These are phyloP conservation scores for Gracilariopsis chorda DNA, from an alignment of 23 red algal species.

Conservation along the genomic window DNA sequence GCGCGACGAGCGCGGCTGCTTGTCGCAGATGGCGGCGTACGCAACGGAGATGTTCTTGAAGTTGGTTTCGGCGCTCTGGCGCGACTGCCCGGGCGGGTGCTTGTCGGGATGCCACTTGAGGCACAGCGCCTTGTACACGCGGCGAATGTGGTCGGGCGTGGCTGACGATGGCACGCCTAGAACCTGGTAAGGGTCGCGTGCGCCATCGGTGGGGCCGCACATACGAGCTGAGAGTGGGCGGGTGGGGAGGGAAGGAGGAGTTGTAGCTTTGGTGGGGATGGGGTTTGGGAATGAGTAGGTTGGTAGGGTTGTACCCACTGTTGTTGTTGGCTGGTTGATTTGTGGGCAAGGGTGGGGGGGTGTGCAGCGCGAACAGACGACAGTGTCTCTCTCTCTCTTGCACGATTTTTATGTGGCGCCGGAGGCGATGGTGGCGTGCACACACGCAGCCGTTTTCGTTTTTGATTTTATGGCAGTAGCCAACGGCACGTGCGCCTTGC, in stretches of 20 bases:
- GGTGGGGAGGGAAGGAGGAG: background rate
- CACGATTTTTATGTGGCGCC: too few relatives aligned
- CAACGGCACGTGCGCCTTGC: too few relatives aligned
- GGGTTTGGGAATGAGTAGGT: background rate
- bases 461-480: too few relatives aligned
- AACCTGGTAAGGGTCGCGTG: background rate
- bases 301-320: too few relatives aligned
- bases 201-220: background rate
- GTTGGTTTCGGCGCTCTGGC: slow-evolving; percentile 1
- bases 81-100: slow-evolving; percentile 30
- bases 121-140: slow-evolving; percentile 45
- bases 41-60: slow-evolving; percentile 44
- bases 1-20: background rate
- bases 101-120: slow-evolving; percentile 60
- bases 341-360: too few relatives aligned
- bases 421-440: too few relatives aligned
- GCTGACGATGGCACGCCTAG: slow-evolving; percentile 19
- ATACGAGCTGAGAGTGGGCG: background rate
- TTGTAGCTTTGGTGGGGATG: background rate
- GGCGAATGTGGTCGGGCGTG: slow-evolving; percentile 25
- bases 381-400: too few relatives aligned
- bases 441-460: too few relatives aligned
- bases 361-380: too few relatives aligned
- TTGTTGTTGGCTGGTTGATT: too few relatives aligned
- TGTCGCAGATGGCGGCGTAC: slow-evolving; percentile 7